phyloP scores from a whole-genome alignment of 163 green algal genomes.

The Prototheca cutis region DNA sequence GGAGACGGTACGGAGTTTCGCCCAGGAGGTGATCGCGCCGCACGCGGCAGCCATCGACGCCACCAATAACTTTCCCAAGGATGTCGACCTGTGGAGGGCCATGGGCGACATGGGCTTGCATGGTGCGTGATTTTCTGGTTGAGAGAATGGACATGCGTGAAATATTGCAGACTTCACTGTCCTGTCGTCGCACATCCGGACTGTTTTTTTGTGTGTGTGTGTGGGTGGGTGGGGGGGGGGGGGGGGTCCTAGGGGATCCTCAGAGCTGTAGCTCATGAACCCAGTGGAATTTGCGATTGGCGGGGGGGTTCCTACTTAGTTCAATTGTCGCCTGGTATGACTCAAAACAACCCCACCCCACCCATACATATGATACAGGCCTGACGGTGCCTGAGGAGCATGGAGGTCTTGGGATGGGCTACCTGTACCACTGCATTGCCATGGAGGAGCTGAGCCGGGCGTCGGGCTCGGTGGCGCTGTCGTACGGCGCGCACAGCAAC shows the following conservation, averaged over 20 bases:
- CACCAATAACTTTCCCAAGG: slow-evolving; percentile 62
- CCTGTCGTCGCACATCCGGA: too few species aligned
- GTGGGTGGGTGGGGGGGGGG: too few species aligned
- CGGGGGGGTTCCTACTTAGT: too few species aligned
- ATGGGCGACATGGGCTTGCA: slow-evolving; percentile 80
- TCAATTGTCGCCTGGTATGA: background rate
- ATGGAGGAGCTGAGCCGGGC: slow-evolving; percentile 83
- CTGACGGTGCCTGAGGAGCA: slow-evolving; percentile 68
- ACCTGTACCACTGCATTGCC: slow-evolving; percentile 72
- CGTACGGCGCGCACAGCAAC: slow-evolving; percentile 86
- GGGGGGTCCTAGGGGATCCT: too few species aligned
- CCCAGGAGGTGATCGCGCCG: slow-evolving; percentile 45
- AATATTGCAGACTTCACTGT: too few species aligned
- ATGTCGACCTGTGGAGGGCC: slow-evolving; percentile 66
- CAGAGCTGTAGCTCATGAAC: too few species aligned
- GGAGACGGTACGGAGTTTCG: slow-evolving; percentile 53
- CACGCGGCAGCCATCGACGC: slow-evolving; percentile 67
- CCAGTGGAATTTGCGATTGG: too few species aligned
- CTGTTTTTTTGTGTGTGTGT: too few species aligned
- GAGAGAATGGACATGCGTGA: too few species aligned
- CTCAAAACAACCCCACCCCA: background rate
- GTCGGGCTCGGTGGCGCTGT: slow-evolving; percentile 64
- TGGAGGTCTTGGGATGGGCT: slow-evolving; percentile 76
- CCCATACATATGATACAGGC: slow-evolving; percentile 26
- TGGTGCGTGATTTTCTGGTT: slow-evolving; percentile 27